Percentiles rank a stretch among this genome's conserved stretches.
phyloP scores from a whole-genome alignment of 192 early-diverging fungal genomes.

The Lunasporangiospora selenospora region DNA sequence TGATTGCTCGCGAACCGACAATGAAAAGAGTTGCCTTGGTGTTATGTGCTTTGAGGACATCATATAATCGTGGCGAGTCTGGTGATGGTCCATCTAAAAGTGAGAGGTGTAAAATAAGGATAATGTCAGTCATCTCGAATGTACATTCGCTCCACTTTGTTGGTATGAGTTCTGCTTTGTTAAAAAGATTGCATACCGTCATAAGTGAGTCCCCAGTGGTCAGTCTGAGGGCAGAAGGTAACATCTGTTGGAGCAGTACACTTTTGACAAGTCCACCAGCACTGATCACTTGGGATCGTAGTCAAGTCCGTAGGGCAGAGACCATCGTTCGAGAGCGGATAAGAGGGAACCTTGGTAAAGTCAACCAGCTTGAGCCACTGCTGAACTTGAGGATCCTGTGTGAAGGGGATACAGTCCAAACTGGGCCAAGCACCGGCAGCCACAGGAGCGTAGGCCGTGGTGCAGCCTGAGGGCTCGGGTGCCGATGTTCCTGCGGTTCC shows the following conservation, averaged over 20 bases:
- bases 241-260: slow-evolving; percentile 30
- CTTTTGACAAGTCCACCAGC: slow-evolving; percentile 58
- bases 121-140: too few species aligned
- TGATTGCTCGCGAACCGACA: slow-evolving; percentile 53
- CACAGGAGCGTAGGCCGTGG: slow-evolving; percentile 1
- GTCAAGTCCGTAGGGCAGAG: slow-evolving; percentile 2
- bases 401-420: slow-evolving; percentile 25
- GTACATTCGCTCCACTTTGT: too few species aligned
- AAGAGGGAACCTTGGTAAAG: slow-evolving; percentile 26
- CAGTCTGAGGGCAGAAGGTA: slow-evolving; percentile 47
- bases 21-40: slow-evolving; percentile 60
- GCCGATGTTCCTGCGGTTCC: slow-evolving; percentile 5
- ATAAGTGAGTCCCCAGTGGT: slow-evolving; percentile 58
- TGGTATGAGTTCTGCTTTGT: too few species aligned
- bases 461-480: background rate
- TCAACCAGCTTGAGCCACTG: slow-evolving; percentile 51
- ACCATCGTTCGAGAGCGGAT: slow-evolving; percentile 47
- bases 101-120: too few species aligned
- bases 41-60: slow-evolving; percentile 39
- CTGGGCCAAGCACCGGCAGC: slow-evolving; percentile 16
- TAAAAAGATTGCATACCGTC: too few species aligned
- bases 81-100: slow-evolving; percentile 58
- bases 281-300: slow-evolving; percentile 35
- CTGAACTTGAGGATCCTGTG: slow-evolving; percentile 36
- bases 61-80: slow-evolving; percentile 50